A percentile compares a stretch with the other conserved stretches of the same genome.
These are phyloP conservation scores for Aureoboletus auriporus DNA, from an alignment of 768 basidiomycete genomes.

Conservation along the genomic window DNA sequence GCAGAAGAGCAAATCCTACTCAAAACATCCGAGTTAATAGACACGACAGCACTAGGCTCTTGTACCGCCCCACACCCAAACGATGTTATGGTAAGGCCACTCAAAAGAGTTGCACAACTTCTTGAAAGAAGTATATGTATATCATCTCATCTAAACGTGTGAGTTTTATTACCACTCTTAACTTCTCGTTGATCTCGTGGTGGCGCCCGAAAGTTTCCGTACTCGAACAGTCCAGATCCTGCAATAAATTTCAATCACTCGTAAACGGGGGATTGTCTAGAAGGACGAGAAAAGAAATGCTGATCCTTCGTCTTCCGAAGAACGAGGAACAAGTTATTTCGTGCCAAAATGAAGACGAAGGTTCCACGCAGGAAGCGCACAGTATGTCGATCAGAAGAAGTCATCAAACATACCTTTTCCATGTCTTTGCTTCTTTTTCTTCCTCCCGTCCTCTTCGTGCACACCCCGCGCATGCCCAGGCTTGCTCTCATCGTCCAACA, in stretches of 20 bases:
- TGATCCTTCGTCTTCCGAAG: constrained; percentile 2
- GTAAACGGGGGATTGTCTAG: background rate
- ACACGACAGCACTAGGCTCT: background rate
- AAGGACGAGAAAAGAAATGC: constrained; percentile 3
- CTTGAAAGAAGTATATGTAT: constrained; percentile 7
- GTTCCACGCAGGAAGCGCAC: constrained; percentile 5
- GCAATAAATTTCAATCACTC: constrained; percentile 7
- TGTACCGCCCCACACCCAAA: constrained; percentile 6
- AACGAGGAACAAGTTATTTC: background rate
- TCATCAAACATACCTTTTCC: constrained; percentile 31
- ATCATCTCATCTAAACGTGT: constrained; percentile 54
- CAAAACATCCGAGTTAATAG: constrained; percentile 14
- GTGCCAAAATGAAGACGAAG: constrained; percentile 1
- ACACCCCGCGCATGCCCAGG: constrained; percentile 19
- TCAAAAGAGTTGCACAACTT: background rate
- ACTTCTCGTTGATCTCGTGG: constrained; percentile 63
- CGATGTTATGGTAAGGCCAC: background rate
- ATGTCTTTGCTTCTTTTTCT: constrained; percentile 52
- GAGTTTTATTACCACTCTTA: constrained; percentile 66
- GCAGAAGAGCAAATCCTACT: constrained; percentile 20
- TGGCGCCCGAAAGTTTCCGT: constrained; percentile 61
- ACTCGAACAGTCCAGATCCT: constrained; percentile 37
- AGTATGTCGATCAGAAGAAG: background rate
- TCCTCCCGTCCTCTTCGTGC: constrained; percentile 31
- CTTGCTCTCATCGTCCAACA: constrained; percentile 55